phyloP scores from a whole-genome alignment of 495 filamentous ascomycete species.

The Gamarada debralockiae region DNA sequence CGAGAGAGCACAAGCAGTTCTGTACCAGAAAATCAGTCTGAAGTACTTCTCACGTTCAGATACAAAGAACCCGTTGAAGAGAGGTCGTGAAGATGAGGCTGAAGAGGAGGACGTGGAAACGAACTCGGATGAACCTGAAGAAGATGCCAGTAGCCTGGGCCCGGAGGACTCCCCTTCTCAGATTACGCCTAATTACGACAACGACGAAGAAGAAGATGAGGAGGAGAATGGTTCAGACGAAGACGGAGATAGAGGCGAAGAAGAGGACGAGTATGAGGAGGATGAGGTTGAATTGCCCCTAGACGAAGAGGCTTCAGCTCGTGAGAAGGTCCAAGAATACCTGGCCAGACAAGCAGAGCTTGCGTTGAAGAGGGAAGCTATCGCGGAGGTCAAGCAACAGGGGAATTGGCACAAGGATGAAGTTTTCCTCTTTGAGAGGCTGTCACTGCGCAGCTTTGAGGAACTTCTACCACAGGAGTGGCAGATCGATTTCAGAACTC shows the following conservation, averaged over 20 bases:
- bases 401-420: conserved; percentile 48
- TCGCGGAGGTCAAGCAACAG: conserved; percentile 16
- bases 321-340: conserved; percentile 22
- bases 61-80: conserved; percentile 16
- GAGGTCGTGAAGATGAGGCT: conserved; percentile 10
- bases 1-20: conserved; percentile 8
- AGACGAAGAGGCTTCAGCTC: conserved; percentile 11
- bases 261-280: conserved; percentile 14
- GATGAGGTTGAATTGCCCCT: background rate
- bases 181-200: conserved; percentile 7
- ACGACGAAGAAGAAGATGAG: conserved; percentile 9
- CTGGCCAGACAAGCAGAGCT: conserved; percentile 27
- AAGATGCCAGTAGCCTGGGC: background rate
- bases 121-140: background rate
- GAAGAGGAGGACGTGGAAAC: background rate
- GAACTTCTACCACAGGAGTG: conserved; percentile 52
- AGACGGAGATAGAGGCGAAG: background rate
- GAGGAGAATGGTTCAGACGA: background rate
- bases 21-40: conserved; percentile 1
- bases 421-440: conserved; percentile 47
- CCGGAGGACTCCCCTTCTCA: background rate
- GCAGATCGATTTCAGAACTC: conserved; percentile 55
- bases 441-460: conserved; percentile 57
- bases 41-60: conserved; percentile 14
- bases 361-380: conserved; percentile 10